These are phyloP conservation scores for Musa acuminata DNA, from an alignment of 176 grass and related monocot genomes.

Conservation along the genomic window DNA sequence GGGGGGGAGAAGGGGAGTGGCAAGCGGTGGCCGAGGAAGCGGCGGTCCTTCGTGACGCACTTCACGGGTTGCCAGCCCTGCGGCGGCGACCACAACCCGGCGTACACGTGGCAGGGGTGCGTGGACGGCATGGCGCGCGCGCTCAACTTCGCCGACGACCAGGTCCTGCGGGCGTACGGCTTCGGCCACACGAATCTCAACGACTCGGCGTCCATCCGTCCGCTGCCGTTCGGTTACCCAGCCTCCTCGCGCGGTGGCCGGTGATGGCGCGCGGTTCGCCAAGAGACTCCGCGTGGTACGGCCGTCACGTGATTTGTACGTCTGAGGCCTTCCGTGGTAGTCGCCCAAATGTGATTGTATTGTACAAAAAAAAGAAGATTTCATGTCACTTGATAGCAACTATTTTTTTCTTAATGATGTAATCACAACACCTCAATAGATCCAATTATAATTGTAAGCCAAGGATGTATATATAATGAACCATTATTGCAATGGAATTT, in stretches of 20 bases:
- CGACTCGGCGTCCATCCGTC: slow-evolving; percentile 29
- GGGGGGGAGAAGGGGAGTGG: slow-evolving; percentile 24
- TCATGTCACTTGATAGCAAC: no score
- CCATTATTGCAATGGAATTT: no score
- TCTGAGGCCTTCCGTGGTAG: no score
- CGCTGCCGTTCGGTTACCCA: slow-evolving; percentile 56
- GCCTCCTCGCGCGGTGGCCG: slow-evolving; percentile 3
- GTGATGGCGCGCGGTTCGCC: background rate
- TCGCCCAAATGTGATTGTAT: no score
- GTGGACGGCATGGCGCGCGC: slow-evolving; percentile 52
- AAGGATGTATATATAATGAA: no score
- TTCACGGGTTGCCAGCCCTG: slow-evolving; percentile 93
- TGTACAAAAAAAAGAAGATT: no score
- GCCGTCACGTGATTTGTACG: no score
- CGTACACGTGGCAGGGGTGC: slow-evolving; percentile 49
- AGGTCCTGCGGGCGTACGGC: slow-evolving; percentile 59
- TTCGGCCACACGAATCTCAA: slow-evolving; percentile 36
- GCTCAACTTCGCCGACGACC: slow-evolving; percentile 74
- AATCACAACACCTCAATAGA: no score
- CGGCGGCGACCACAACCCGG: slow-evolving; percentile 54
- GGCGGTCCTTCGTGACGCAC: slow-evolving; percentile 70
- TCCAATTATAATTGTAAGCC: no score
- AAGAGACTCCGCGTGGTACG: no score
- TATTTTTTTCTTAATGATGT: no score
- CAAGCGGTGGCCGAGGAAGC: slow-evolving; percentile 34